Evolutionary conservation across 805 yeast species (phyloP), one percentile per base, ranked within the genome.

Genomic region (Brettanomyces nanus): DNA sequence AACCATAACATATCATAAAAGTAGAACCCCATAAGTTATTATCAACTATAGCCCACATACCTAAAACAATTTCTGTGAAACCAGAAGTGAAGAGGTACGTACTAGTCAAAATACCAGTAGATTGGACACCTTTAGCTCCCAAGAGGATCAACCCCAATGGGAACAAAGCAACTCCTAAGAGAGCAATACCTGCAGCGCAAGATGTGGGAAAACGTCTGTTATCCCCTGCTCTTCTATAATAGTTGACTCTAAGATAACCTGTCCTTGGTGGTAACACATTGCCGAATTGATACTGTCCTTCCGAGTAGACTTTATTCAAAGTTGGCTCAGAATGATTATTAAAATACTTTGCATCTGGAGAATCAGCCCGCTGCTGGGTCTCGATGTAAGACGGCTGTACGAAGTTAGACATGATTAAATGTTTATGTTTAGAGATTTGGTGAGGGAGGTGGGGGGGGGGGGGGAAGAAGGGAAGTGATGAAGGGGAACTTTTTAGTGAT

Each of bases 11-110:
- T 26, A 61, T 56, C 27, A 71, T 54, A 14, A 69, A 65, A 10
- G 70, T 65, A 11, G 69, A 68, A 29, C 69, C 76, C 49, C 68
- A 72, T 3, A 68, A 61, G 49, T 69, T 70, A 37, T 72, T 70
- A 27, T 60, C 55, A 26, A 62, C 56, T 37, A 71, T 51, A 39
- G 72, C 73, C 74, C 75, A 73, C 14, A 69, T 51, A 26, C 78
- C 78, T 26, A 69, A 62, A 27, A 71, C 56, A 21, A 69, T 54
- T 49, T 69, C 68, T 30, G 64, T 65, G 13, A 63, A 46, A 19
- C 78, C 77, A 5, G 75, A 69, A 33, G 67, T 63, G 45, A 69
- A 68, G 49, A 70, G 58, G 31, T 68, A 57, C 23, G 69, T 52
- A 30, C 71, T 64, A 15, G 66, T 61, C 22, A 68, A 57, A 18